Evolutionary conservation across 345 rosid species (phyloP), one percentile per base, ranked within the genome.

Genomic region (Populus simonii): DNA sequence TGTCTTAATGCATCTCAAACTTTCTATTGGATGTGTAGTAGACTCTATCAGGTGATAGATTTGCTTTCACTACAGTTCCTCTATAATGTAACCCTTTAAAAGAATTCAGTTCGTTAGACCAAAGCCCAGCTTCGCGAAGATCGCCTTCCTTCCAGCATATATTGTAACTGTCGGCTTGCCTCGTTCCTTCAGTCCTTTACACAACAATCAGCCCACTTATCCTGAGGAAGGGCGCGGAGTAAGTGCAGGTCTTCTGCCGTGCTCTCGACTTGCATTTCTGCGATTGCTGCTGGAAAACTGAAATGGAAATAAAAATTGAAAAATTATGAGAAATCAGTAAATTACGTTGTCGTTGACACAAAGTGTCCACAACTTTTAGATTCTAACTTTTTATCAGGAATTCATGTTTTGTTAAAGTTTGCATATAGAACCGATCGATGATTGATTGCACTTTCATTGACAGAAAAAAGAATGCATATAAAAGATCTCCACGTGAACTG

Each of bases 191-290:
- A 96, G 74, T 73, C 98, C 99, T 79, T 87, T 88, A 83, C 95
- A 20, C 76, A 78, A 38, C 99, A 97, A 33, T 84, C 88, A 1
- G 86, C 87, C 98, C 97, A 96, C 83, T 92, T 91, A 78, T 92
- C 88, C 23, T 70, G 73, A 23, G 97, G 97, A 75, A 96, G 90
- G 1, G 98, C 99, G 0, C 98, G 99, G 22, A 96, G 97, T 71
- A 93, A 62, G 87, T 84, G 87, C 70, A 93, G 86, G 83, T 91
- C 97, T 72, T 85, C 86, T 22, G 77, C 7, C 2, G 94, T 91
- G 82, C 99, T 94, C 83, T 92, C 98, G 79, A 92, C 96, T 4
- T 92, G 85, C 97, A 96, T 91, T 80, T 92, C 98, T 1, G 89
- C 92, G 33, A 96, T 78, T 16, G 90, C 97, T 66, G 97, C 93